Conservation (phyloP, 192 early-diverging fungal genomes). For the Coemansia sp. region DNA sequence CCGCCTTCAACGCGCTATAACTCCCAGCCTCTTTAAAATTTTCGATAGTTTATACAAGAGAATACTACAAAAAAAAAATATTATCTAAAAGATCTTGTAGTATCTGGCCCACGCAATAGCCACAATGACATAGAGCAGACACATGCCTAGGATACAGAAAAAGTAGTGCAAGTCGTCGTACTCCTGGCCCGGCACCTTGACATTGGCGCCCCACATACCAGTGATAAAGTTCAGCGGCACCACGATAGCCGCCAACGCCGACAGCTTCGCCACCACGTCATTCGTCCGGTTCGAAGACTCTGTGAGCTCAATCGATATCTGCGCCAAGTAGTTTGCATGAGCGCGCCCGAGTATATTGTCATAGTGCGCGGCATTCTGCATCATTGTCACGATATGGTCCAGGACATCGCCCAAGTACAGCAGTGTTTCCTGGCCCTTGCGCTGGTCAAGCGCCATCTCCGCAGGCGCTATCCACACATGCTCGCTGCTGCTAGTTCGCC, state of each 20-base stretch:
- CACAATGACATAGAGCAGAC: constrained; percentile 39
- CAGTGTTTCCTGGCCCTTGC: constrained; percentile 62
- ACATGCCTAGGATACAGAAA: constrained; percentile 44
- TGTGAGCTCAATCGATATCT: constrained; percentile 76
- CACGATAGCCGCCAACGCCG: constrained; percentile 84
- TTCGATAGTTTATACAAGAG: too few relatives aligned
- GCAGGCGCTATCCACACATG: constrained; percentile 7
- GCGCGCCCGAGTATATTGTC: constrained; percentile 71
- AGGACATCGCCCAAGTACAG: constrained; percentile 81
- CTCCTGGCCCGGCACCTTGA: constrained; percentile 56
- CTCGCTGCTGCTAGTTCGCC: constrained; percentile 11
- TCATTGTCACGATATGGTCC: constrained; percentile 78
- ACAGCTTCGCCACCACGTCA: constrained; percentile 85
- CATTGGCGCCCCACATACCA: constrained; percentile 67
- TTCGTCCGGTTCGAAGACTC: constrained; percentile 80
- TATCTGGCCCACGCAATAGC: constrained; percentile 38
- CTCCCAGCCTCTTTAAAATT: too few relatives aligned
- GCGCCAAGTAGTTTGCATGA: constrained; percentile 75
- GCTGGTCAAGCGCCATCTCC: constrained; percentile 45
- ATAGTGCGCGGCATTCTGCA: constrained; percentile 75
- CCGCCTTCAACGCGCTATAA: constrained; percentile 20
- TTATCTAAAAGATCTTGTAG: constrained; percentile 40
- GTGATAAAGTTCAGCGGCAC: constrained; percentile 91
- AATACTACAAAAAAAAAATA: neutral
- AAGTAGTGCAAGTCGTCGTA: constrained; percentile 48